Evolutionary conservation across 2,329 filamentous ascomycete genomes (phyloP).

Genomic region (Paecilomyces sp.): DNA sequence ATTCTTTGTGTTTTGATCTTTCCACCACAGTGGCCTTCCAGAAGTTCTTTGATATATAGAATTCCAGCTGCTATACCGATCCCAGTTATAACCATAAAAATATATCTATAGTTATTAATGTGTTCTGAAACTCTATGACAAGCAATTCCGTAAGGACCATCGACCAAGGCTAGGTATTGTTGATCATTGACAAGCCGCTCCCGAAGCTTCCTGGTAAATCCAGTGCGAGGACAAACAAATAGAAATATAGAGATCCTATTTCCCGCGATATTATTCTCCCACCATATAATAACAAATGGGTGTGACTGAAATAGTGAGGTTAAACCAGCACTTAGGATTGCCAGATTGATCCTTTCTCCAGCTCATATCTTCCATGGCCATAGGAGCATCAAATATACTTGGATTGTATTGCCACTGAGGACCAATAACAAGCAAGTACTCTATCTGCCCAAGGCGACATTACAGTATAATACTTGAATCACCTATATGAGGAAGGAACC

Average conservation of each 20-base stretch:
- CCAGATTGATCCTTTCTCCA: slow-evolving; percentile 14
- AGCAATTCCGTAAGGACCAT: slow-evolving; percentile 17
- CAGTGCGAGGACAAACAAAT: slow-evolving; percentile 14
- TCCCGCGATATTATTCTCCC: slow-evolving; percentile 9
- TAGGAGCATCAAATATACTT: slow-evolving; percentile 5
- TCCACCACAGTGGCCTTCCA: slow-evolving; percentile 18
- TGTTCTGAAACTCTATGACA: slow-evolving; percentile 4
- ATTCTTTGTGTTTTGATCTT: slow-evolving; percentile 16
- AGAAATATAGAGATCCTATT: slow-evolving; percentile 12
- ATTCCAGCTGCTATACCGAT: slow-evolving; percentile 28
- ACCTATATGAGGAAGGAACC: slow-evolving; percentile 4
- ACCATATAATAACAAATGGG: slow-evolving; percentile 20
- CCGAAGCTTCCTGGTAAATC: slow-evolving; percentile 11
- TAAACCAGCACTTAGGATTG: slow-evolving; percentile 10
- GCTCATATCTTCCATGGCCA: slow-evolving; percentile 12
- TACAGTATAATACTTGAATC: slow-evolving; percentile 5
- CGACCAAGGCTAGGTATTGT: slow-evolving; percentile 15
- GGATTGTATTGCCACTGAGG: slow-evolving; percentile 1
- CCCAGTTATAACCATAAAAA: slow-evolving; percentile 28
- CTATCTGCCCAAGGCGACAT: slow-evolving; percentile 6
- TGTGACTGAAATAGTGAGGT: slow-evolving; percentile 19
- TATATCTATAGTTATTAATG: slow-evolving; percentile 19
- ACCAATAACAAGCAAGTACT: slow-evolving; percentile 1
- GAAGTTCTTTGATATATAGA: slow-evolving; percentile 27
- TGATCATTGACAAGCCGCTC: slow-evolving; percentile 2